Conservation (phyloP, 2,329 filamentous ascomycete species). For the Fusarium irregulare region DNA sequence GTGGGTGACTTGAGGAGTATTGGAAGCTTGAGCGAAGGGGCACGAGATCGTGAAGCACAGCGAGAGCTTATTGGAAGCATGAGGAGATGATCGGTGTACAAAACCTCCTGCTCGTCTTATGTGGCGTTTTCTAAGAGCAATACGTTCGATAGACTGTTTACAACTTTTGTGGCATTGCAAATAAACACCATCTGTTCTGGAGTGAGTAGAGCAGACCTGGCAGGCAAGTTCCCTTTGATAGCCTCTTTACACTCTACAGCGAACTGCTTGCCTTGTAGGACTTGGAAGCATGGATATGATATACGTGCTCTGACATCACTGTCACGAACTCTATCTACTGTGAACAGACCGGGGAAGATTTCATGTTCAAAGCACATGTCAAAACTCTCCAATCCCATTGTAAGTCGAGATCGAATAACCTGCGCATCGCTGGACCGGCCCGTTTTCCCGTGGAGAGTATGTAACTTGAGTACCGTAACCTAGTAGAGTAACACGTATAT, state of each 20-base stretch:
- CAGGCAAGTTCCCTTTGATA: background rate
- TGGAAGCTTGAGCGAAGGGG: conserved; percentile 83
- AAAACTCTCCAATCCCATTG: background rate
- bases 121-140: conserved; percentile 20
- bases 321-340: background rate
- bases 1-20: conserved; percentile 94
- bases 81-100: conserved; percentile 53
- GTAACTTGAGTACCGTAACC: background rate
- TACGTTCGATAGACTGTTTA: conserved; percentile 27
- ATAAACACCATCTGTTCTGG: background rate
- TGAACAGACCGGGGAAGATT: background rate
- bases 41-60: conserved; percentile 85
- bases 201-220: conserved; percentile 14
- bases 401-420: background rate
- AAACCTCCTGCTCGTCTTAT: background rate
- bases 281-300: background rate
- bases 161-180: background rate
- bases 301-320: background rate
- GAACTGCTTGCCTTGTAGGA: background rate
- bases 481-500: background rate
- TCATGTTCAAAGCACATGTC: background rate
- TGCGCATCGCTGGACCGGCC: conserved; percentile 2
- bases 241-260: conserved; percentile 1
- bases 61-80: conserved; percentile 83
- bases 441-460: conserved; percentile 9